phyloP scores from a whole-genome alignment of 2,329 filamentous ascomycete species.

The Phyllachora maydis region DNA sequence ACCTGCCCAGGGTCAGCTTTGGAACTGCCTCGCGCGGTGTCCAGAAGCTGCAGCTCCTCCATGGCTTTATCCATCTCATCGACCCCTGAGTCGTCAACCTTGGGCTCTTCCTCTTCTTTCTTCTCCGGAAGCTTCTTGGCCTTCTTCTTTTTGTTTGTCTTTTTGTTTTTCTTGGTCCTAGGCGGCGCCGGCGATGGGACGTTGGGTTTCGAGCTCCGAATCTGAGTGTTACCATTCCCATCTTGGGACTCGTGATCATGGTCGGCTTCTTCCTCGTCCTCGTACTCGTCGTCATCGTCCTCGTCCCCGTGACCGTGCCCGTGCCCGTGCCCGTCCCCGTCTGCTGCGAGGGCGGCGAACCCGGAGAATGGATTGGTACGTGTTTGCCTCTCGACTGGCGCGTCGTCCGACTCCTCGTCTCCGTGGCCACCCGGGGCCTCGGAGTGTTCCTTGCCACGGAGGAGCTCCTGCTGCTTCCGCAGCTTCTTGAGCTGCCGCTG shows the following conservation, averaged over 20 bases:
- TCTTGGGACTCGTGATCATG: conserved; percentile 16
- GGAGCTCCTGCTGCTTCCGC: conserved; percentile 25
- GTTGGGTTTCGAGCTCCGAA: too few species aligned
- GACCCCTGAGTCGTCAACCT: conserved; percentile 9
- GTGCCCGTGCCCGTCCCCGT: conserved; percentile 18
- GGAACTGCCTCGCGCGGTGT: conserved; percentile 3
- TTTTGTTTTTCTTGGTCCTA: conserved; percentile 6
- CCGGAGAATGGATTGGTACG: conserved; percentile 24
- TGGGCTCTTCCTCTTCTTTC: conserved; percentile 2
- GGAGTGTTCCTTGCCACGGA: conserved; percentile 8
- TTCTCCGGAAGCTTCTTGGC: conserved; percentile 11
- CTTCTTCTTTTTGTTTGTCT: conserved; percentile 8
- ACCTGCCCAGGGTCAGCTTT: conserved; percentile 1
- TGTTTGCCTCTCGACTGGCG: conserved; percentile 13
- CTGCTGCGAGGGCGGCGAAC: conserved; percentile 26
- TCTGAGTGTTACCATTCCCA: too few species aligned
- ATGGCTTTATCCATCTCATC: conserved; percentile 37
- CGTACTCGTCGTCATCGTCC: conserved; percentile 10
- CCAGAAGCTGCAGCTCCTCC: conserved; percentile 21
- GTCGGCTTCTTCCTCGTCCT: conserved; percentile 10
- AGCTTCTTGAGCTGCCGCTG: conserved; percentile 29
- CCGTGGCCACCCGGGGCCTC: conserved; percentile 11
- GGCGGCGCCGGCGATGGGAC: too few species aligned
- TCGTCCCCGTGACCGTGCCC: conserved; percentile 14
- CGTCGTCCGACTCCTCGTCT: conserved; percentile 11